Conservation (phyloP, 768 basidiomycete species). For the Crucibulum laeve region DNA sequence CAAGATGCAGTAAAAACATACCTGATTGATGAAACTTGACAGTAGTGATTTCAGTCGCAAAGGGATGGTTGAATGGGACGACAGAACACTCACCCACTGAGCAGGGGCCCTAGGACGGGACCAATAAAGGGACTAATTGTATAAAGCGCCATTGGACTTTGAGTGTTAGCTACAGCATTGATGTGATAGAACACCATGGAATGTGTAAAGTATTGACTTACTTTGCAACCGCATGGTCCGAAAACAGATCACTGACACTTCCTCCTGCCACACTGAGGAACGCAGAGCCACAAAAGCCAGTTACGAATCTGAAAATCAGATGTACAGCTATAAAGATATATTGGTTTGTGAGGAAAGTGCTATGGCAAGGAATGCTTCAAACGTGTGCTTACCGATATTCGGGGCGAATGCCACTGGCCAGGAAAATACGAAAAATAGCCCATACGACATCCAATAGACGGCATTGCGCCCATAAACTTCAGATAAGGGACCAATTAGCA, state of each 20-base stretch:
- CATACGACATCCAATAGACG: slow-evolving; percentile 61
- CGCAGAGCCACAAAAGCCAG: slow-evolving; percentile 52
- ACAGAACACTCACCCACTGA: slow-evolving; percentile 39
- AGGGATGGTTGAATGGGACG: background rate
- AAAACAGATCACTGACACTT: slow-evolving; percentile 51
- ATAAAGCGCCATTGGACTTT: slow-evolving; percentile 51
- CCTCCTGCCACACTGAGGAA: slow-evolving; percentile 57
- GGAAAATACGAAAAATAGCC: slow-evolving; percentile 56
- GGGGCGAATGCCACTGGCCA: slow-evolving; percentile 75
- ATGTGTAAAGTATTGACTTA: slow-evolving; percentile 29
- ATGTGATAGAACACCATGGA: background rate
- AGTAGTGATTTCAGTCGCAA: background rate
- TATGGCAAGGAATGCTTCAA: background rate
- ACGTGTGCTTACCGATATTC: slow-evolving; percentile 43
- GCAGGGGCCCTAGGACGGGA: slow-evolving; percentile 50
- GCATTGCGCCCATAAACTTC: slow-evolving; percentile 63
- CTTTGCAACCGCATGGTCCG: slow-evolving; percentile 55
- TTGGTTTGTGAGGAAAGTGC: slow-evolving; percentile 1
- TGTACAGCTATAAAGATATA: slow-evolving; percentile 41
- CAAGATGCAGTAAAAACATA: slow-evolving; percentile 13
- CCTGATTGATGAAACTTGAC: slow-evolving; percentile 65
- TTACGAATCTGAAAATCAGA: slow-evolving; percentile 53
- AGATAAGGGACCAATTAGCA: slow-evolving; percentile 49
- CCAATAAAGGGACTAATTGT: slow-evolving; percentile 50
- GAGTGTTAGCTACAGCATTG: background rate